Percentiles rank a stretch among this genome's conserved stretches.
phyloP scores from a whole-genome alignment of 2,329 filamentous ascomycete genomes.

The Alternaria conjuncta region DNA sequence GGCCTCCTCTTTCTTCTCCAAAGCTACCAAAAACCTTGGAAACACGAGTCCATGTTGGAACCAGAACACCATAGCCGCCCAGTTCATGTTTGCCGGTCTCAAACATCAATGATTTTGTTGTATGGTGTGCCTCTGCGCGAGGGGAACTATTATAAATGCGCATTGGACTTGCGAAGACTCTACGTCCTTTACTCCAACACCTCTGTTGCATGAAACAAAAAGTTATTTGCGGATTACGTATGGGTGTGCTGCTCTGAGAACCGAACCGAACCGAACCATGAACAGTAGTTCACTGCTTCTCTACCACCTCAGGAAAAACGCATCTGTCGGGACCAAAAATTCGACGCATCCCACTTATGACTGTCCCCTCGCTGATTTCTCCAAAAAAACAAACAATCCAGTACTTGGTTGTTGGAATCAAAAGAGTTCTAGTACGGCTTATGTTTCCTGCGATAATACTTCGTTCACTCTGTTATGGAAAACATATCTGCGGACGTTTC shows the following conservation, averaged over 20 bases:
- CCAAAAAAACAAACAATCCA: no score
- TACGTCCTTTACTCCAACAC: fast-evolving
- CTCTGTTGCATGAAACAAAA: neutral
- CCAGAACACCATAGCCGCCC: neutral
- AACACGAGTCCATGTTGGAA: neutral
- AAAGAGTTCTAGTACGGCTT: no score
- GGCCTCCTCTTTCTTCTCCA: neutral
- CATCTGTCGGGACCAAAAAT: no score
- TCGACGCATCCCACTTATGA: fast-evolving
- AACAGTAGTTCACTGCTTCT: neutral
- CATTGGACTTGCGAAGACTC: fast-evolving
- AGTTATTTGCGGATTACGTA: no score
- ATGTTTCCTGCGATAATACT: no score
- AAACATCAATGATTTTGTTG: fast-evolving
- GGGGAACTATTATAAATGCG: neutral
- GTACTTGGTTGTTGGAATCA: no score
- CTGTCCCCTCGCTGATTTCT: no score
- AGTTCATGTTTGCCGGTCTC: neutral
- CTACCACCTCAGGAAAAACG: no score
- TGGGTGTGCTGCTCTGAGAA: neutral
- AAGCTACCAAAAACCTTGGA: neutral
- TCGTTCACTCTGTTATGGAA: no score
- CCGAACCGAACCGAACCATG: neutral
- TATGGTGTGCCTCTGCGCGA: neutral
- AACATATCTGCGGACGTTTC: no score